A percentile compares a stretch with the other conserved stretches of the same genome.
Evolutionary conservation across 2,329 filamentous ascomycete species (phyloP).

Genomic region (Aspergillus bombycis): DNA sequence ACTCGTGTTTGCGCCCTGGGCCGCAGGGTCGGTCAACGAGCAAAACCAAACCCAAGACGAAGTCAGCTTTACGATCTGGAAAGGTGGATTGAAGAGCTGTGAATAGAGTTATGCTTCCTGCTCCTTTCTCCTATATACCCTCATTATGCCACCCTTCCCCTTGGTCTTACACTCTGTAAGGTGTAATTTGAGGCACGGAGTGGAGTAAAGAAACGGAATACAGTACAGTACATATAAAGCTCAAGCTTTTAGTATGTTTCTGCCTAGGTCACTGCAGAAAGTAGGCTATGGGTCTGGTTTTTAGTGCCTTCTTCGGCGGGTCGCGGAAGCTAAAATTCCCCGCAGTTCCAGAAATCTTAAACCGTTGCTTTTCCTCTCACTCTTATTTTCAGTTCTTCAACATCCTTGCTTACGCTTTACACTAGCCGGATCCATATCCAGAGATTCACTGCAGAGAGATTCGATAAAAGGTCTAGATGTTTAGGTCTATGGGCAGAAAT

Average conservation of each 20-base stretch:
- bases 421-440: not conserved
- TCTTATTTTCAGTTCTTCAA: too few species aligned
- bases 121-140: not conserved
- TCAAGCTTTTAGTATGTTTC: not conserved
- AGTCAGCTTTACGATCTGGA: slow-evolving; percentile 75
- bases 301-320: not conserved
- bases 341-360: not conserved
- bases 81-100: slow-evolving; percentile 56
- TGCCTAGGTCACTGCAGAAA: not conserved
- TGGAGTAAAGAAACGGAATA: not conserved
- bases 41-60: slow-evolving; percentile 40
- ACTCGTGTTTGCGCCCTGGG: slow-evolving; percentile 86
- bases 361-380: not conserved
- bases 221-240: not conserved
- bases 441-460: not conserved
- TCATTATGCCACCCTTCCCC: not conserved
- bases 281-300: not conserved
- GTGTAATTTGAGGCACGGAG: not conserved
- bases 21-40: slow-evolving; percentile 55
- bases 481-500: not conserved
- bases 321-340: slow-evolving; percentile 2
- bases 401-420: not conserved
- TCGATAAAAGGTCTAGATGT: not conserved
- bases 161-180: not conserved
- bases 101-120: not conserved